A percentile compares a stretch with the other conserved stretches of the same genome.
Conservation (phyloP, 495 filamentous ascomycete genomes). For the Penicillium longicatenatum region DNA sequence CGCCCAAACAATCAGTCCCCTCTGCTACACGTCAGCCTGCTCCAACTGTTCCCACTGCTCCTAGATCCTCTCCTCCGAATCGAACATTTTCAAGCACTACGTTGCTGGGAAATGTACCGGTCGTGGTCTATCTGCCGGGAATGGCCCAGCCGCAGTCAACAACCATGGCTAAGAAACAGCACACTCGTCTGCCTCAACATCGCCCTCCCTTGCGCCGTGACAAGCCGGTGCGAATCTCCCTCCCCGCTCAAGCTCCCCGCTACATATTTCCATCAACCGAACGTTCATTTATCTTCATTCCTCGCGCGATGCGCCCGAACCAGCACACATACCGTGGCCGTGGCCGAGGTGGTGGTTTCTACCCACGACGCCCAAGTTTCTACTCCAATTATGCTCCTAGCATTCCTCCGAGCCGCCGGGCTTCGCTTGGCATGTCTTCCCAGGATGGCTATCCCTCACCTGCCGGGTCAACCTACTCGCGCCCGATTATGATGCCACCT, state of each 20-base stretch:
- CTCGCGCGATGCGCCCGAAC: conserved; percentile 87
- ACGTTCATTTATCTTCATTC: conserved; percentile 97
- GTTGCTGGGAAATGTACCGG: conserved; percentile 75
- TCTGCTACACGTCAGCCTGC: conserved; percentile 28
- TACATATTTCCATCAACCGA: conserved; percentile 91
- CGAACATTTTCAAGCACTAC: conserved; percentile 67
- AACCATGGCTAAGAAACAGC: conserved; percentile 74
- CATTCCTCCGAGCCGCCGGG: conserved; percentile 78
- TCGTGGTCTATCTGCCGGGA: conserved; percentile 75
- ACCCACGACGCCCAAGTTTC: conserved; percentile 72
- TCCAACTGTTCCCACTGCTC: conserved; percentile 43
- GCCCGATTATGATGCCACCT: conserved; percentile 56
- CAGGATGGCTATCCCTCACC: conserved; percentile 76
- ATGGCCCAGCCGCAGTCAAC: conserved; percentile 70
- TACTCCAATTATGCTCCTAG: conserved; percentile 91
- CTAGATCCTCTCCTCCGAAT: conserved; percentile 57
- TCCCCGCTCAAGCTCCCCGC: conserved; percentile 73
- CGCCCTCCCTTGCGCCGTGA: conserved; percentile 92
- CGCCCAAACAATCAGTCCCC: conserved; percentile 21
- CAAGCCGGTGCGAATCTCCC: conserved; percentile 92
- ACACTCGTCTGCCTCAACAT: conserved; percentile 93
- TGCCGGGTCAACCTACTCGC: conserved; percentile 71
- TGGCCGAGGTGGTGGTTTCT: conserved; percentile 70
- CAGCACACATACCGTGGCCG: conserved; percentile 76
- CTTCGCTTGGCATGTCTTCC: conserved; percentile 78